Base-by-base conservation (phyloP, 2,329 filamentous ascomycete genomes). In the Tolypocladium tundrense region DNA sequence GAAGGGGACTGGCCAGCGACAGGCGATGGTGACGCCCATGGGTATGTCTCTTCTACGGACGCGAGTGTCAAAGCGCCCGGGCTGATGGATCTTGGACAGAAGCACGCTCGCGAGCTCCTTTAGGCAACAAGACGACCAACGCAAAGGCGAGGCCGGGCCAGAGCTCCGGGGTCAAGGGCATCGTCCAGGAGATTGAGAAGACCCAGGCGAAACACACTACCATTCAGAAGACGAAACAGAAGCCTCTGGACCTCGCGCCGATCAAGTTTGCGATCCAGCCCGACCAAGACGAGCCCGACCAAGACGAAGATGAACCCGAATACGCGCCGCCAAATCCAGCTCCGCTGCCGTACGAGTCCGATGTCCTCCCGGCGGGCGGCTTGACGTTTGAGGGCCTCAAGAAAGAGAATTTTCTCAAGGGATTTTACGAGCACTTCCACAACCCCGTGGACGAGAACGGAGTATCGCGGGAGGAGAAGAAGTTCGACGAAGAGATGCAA, bases 81-180 rank as follows among this genome's bases (percentile, higher is more conserved):
- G 13, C 62, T 64, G 52, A 67, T 43, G 54, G 50, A 33, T 50
- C 33, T 2, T 53, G 21, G 55, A 53, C 53, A 72, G 72, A 65
- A 14, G 67, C 67, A 35, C 84, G 85, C 59, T 86, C 79, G 60
- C 86, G 93, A 67, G 91, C 92, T 42, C 89, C 91, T 14, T 77
- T 99, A 53, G 93, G 93, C 40, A 88, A 90, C 79, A 99, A 99
- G 74, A 97, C 93, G 1, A 97, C 94, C 56, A 99, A 99, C 72
- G 91, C 90, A 57, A 97, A 96, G 77, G 82, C 87, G 60, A 84
- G 79, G 68, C 80, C 79, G 54, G 81, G 85, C 63, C 86, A 88
- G 62, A 86, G 85, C 4, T 83, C 83, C 8, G 86, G 82, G 37
- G 86, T 82, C 39, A 87, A 86, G 65, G 76, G 76, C 59, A 76